Evolutionary conservation across 371 early-diverging fungal species (phyloP).

Genomic region (Rhizopus arrhizus): DNA sequence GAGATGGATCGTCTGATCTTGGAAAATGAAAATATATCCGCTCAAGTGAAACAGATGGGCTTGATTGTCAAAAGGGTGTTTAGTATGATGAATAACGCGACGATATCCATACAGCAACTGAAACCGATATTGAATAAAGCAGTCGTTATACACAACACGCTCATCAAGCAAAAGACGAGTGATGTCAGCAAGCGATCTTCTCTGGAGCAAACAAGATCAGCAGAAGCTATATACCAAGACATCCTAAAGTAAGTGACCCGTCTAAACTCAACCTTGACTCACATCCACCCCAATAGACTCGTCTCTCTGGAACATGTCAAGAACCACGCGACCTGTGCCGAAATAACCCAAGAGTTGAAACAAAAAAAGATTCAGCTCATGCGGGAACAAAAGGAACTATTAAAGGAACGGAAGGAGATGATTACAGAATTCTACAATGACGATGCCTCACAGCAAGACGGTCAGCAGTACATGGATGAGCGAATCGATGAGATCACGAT

Average conservation of each 20-base stretch:
- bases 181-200: neutral
- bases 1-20: neutral
- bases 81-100: slow-evolving; percentile 5
- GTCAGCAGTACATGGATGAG: slow-evolving; percentile 76
- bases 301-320: slow-evolving; percentile 18
- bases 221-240: neutral
- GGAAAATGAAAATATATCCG: slow-evolving; percentile 14
- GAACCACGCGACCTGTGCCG: slow-evolving; percentile 12
- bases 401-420: slow-evolving; percentile 67
- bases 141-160: slow-evolving; percentile 5
- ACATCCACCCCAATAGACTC: neutral
- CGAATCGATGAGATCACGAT: slow-evolving; percentile 58
- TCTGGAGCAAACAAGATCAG: neutral
- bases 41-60: slow-evolving; percentile 18
- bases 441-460: slow-evolving; percentile 34
- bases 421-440: slow-evolving; percentile 35
- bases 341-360: slow-evolving; percentile 20
- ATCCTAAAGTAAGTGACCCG: neutral
- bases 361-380: slow-evolving; percentile 43
- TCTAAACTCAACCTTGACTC: no score
- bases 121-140: slow-evolving; percentile 17
- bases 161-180: neutral
- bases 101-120: slow-evolving; percentile 13
- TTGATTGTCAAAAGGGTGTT: slow-evolving; percentile 17
- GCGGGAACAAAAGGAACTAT: slow-evolving; percentile 67